A percentile compares a stretch with the other conserved stretches of the same genome.
phyloP scores from a whole-genome alignment of 345 rosid species.

The Rhodomyrtus tomentosa region DNA sequence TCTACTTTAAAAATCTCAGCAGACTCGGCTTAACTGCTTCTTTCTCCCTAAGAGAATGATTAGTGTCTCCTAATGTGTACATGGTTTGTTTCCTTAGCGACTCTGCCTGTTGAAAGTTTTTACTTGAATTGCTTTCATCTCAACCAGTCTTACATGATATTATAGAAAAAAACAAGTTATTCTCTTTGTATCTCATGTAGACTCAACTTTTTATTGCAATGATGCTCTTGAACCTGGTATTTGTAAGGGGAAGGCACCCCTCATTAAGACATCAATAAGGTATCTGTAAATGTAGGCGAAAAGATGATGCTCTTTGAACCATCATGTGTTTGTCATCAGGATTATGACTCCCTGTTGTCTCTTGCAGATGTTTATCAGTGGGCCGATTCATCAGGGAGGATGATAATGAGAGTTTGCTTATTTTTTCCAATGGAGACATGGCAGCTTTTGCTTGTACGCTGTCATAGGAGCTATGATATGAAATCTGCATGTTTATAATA shows the following conservation, averaged over 20 bases:
- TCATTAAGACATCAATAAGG: background rate
- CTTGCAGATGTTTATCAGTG: slow-evolving; percentile 70
- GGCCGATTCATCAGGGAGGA: slow-evolving; percentile 68
- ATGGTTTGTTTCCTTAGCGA: background rate
- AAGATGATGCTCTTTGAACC: background rate
- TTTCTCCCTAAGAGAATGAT: background rate
- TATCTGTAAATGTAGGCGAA: background rate
- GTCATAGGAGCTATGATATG: slow-evolving; percentile 1
- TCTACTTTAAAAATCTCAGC: background rate
- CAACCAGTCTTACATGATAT: background rate
- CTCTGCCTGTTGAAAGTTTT: background rate
- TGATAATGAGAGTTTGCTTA: slow-evolving; percentile 75
- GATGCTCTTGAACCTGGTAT: background rate
- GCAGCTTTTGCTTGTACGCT: slow-evolving; percentile 55
- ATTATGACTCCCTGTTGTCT: slow-evolving; percentile 3
- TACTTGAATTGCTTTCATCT: background rate
- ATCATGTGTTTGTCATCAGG: background rate
- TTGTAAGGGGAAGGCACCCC: background rate
- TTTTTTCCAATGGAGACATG: slow-evolving; percentile 78
- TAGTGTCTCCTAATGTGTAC: background rate
- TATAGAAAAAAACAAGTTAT: background rate
- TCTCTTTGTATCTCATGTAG: background rate
- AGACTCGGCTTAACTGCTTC: background rate
- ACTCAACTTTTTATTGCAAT: background rate
- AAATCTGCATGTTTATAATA: background rate